Evolutionary conservation across 2,329 filamentous ascomycete species (phyloP).

Genomic region (Aureobasidium melanogenum): DNA sequence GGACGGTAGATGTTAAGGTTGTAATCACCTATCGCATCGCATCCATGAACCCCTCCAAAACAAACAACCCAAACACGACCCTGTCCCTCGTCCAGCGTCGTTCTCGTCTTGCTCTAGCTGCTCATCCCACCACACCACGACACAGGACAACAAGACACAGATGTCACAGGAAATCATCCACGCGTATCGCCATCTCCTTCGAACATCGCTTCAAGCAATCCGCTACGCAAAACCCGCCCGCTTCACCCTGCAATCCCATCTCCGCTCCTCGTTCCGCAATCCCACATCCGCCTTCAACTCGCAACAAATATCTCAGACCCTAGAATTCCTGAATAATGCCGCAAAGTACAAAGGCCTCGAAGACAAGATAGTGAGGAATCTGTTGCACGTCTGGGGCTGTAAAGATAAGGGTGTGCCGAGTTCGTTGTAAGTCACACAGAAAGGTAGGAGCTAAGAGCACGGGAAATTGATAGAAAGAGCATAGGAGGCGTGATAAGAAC

Average conservation of each 20-base stretch:
- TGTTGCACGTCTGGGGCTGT: slow-evolving; percentile 42
- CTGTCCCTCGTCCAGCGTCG: background rate
- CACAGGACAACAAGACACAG: background rate
- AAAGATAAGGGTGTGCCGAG: background rate
- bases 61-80: slow-evolving; percentile 7
- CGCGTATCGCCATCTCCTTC: slow-evolving; percentile 63
- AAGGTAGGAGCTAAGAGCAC: background rate
- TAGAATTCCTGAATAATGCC: slow-evolving; percentile 62
- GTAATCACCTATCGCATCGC: background rate
- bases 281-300: slow-evolving; percentile 23
- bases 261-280: slow-evolving; percentile 34
- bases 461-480: background rate
- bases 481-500: slow-evolving; percentile 10
- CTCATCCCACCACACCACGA: background rate
- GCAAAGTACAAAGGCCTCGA: slow-evolving; percentile 56
- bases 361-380: slow-evolving; percentile 62
- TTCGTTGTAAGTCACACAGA: background rate
- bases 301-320: slow-evolving; percentile 48
- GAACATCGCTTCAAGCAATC: slow-evolving; percentile 58
- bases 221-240: slow-evolving; percentile 63
- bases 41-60: background rate
- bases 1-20: no score
- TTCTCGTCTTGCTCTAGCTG: background rate
- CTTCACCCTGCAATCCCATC: slow-evolving; percentile 47
- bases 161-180: slow-evolving; percentile 35